Percentiles rank a stretch among this genome's conserved stretches.
Evolutionary conservation across 2,329 filamentous ascomycete genomes (phyloP).

Genomic region (Calonectria crousiana): DNA sequence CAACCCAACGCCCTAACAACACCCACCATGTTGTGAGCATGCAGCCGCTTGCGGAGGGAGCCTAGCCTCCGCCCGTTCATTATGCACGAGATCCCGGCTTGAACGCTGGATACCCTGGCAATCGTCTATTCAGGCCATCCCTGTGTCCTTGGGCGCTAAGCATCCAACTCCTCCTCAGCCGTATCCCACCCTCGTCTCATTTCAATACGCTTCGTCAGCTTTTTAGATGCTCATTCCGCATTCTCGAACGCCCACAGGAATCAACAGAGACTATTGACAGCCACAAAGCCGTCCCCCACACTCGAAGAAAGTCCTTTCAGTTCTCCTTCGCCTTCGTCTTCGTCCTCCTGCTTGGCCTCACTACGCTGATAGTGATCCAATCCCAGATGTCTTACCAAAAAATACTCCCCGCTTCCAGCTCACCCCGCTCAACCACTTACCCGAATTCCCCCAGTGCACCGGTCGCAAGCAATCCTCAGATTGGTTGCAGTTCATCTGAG

Average conservation of each 20-base stretch:
- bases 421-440: neutral
- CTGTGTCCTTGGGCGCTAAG: neutral
- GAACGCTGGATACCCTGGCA: neutral
- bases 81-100: neutral
- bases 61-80: neutral
- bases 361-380: neutral
- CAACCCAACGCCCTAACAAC: neutral
- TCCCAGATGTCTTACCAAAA: neutral
- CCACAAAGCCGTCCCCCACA: neutral
- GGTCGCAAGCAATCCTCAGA: neutral
- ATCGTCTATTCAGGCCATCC: neutral
- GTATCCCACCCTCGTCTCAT: neutral
- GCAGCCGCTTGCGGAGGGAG: neutral
- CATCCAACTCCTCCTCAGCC: neutral
- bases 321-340: neutral
- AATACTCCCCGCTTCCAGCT: neutral
- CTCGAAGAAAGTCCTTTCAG: neutral
- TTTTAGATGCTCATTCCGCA: neutral
- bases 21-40: neutral
- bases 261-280: neutral
- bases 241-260: neutral
- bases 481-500: neutral
- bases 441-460: neutral
- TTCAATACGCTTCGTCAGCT: neutral
- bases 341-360: neutral